Conservation (phyloP, 306 rosid genomes). For the Gastrolobium bilobum region DNA sequence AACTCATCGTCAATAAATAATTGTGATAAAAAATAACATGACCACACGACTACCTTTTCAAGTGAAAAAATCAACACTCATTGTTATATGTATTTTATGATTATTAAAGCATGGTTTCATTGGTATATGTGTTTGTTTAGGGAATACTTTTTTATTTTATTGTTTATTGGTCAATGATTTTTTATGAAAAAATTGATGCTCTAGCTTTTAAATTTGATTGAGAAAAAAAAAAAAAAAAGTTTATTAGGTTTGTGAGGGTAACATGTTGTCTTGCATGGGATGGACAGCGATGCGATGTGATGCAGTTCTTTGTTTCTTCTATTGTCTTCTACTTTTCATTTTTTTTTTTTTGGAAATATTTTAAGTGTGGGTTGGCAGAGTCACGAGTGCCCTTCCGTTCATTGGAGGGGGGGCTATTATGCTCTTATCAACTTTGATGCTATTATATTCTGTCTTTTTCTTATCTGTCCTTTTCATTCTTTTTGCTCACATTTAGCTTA, state of each 20-base stretch:
- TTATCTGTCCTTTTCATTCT: slow-evolving; percentile 30
- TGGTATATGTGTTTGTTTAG: slow-evolving; percentile 52
- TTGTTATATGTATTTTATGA: neutral
- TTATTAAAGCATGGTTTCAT: slow-evolving; percentile 42
- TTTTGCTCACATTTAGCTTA: slow-evolving; percentile 18
- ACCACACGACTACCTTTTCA: no score
- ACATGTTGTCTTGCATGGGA: slow-evolving; percentile 65
- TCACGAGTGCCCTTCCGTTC: slow-evolving; percentile 56
- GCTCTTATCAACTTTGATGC: slow-evolving; percentile 37
- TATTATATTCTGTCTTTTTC: slow-evolving; percentile 13
- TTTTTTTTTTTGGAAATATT: slow-evolving; percentile 49
- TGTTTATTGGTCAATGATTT: neutral
- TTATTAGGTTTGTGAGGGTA: neutral
- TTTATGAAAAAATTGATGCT: neutral
- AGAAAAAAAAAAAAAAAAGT: neutral
- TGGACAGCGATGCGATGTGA: slow-evolving; percentile 54
- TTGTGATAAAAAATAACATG: no score
- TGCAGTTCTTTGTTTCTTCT: slow-evolving; percentile 63
- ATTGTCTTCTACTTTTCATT: slow-evolving; percentile 53
- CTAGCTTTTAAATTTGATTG: neutral
- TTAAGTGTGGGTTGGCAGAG: slow-evolving; percentile 50
- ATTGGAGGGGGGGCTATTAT: slow-evolving; percentile 20
- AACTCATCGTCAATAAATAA: no score
- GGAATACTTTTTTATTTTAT: neutral
- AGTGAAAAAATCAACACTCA: no score